Conservation (phyloP, 495 filamentous ascomycete genomes). For the Tuber aestivum region DNA sequence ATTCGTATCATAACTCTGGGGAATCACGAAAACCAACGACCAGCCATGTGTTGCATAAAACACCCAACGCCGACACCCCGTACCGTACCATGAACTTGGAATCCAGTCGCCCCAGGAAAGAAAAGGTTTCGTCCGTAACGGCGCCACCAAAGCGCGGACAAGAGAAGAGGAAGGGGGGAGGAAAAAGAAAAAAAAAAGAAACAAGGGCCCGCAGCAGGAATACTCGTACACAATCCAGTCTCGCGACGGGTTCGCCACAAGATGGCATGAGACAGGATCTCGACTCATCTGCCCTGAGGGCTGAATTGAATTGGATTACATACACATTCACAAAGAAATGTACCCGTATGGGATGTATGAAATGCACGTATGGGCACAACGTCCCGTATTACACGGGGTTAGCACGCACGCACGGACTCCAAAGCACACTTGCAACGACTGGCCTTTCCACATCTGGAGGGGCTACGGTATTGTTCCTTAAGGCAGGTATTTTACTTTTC, state of each 20-base stretch:
- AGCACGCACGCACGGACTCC: neutral
- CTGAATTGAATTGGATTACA: neutral
- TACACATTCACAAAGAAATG: neutral
- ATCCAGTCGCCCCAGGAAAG: conserved; percentile 4
- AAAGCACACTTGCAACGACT: neutral
- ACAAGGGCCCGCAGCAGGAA: conserved; percentile 9
- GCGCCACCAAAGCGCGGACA: conserved; percentile 9
- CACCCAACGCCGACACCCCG: conserved; percentile 31
- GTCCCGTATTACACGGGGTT: neutral
- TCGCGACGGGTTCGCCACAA: neutral
- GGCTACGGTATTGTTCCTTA: neutral
- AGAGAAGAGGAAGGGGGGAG: neutral
- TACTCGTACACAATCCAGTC: neutral
- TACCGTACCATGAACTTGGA: conserved; percentile 18
- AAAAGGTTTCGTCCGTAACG: conserved; percentile 14
- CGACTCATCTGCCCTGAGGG: neutral
- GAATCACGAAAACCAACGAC: neutral
- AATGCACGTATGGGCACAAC: neutral
- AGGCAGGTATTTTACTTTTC: neutral
- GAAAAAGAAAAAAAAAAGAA: conserved; percentile 7
- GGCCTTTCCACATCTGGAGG: neutral
- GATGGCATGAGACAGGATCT: neutral
- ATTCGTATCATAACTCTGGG: neutral
- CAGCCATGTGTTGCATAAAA: conserved; percentile 5
- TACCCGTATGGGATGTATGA: neutral